phyloP scores from a whole-genome alignment of 192 early-diverging fungal species.

The Phlyctochytrium planicorne region DNA sequence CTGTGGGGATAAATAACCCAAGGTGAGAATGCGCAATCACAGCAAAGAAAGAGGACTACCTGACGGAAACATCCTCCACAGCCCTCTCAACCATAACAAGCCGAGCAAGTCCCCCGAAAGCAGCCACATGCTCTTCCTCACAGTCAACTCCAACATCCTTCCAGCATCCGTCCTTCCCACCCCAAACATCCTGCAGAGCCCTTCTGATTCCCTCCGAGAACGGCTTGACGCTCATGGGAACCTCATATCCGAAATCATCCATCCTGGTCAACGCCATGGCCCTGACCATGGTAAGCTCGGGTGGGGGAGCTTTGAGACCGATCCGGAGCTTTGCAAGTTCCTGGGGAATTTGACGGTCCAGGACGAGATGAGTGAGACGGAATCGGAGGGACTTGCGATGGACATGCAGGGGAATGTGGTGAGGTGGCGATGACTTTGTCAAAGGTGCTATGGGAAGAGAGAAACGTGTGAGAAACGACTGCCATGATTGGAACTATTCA shows the following conservation, averaged over 20 bases:
- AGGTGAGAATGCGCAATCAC: background rate
- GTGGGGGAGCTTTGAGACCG: background rate
- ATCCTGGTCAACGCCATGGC: constrained; percentile 7
- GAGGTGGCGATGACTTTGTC: too few species aligned
- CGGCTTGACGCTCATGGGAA: background rate
- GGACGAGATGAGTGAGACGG: background rate
- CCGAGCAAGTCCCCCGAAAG: background rate
- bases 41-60: background rate
- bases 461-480: too few species aligned
- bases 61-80: background rate
- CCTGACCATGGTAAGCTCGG: background rate
- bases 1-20: background rate
- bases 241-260: constrained; percentile 3
- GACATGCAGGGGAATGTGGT: background rate
- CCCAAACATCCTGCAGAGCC: constrained; percentile 4
- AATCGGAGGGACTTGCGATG: background rate
- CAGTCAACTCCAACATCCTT: background rate
- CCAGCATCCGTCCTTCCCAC: background rate
- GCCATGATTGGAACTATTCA: too few species aligned
- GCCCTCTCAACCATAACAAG: background rate
- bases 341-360: constrained; percentile 2
- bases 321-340: background rate
- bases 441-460: too few species aligned
- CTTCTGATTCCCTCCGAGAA: background rate
- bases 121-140: background rate